These are phyloP conservation scores for Colletotrichum shisoi DNA, from an alignment of 2,329 filamentous ascomycete genomes.

Conservation along the genomic window DNA sequence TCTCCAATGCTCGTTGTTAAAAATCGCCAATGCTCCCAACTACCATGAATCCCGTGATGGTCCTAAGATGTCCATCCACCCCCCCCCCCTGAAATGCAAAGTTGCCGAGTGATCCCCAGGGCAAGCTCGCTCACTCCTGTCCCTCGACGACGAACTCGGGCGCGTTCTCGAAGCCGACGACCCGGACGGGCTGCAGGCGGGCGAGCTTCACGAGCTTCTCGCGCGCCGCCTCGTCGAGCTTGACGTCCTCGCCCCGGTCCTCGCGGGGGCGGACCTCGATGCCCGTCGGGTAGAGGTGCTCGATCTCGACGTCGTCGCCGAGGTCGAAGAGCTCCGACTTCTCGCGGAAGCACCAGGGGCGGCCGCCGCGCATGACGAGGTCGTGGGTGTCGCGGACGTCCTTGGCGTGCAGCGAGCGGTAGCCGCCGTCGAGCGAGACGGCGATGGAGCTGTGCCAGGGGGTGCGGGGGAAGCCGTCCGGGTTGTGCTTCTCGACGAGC, in stretches of 20 bases:
- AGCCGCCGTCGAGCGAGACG: conserved; percentile 46
- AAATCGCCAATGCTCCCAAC: neutral
- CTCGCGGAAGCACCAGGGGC: conserved; percentile 50
- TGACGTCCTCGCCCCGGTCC: neutral
- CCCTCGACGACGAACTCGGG: conserved; percentile 1
- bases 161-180: conserved; percentile 26
- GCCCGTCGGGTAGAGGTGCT: conserved; percentile 40
- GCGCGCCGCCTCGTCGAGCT: conserved; percentile 13
- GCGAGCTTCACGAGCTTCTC: conserved; percentile 31
- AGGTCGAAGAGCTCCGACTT: conserved; percentile 45
- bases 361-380: conserved; percentile 47
- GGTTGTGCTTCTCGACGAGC: conserved; percentile 41
- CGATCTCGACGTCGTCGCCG: conserved; percentile 38
- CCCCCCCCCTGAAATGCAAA: neutral
- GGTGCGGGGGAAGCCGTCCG: conserved; percentile 41
- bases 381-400: conserved; percentile 45
- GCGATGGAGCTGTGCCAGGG: conserved; percentile 50
- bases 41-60: neutral
- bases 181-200: conserved; percentile 23
- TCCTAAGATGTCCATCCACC: neutral
- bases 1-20: neutral
- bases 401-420: conserved; percentile 40
- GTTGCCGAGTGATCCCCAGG: neutral
- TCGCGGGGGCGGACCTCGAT: conserved; percentile 28
- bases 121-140: neutral